Conservation (phyloP, 2,329 filamentous ascomycete genomes). For the Paecilomyces sp. region DNA sequence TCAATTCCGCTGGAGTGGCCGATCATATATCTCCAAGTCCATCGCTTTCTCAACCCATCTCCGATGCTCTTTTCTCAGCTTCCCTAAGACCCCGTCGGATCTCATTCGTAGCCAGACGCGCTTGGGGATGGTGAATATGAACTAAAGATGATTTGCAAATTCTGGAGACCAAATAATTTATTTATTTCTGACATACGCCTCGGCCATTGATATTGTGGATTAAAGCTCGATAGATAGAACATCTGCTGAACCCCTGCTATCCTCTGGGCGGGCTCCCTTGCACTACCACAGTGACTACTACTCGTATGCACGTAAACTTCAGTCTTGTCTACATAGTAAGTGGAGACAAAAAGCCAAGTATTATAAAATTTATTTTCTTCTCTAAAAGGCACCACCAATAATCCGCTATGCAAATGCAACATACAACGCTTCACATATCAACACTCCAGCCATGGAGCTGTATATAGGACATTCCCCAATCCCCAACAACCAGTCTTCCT, state of each 20-base stretch:
- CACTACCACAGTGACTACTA: no score
- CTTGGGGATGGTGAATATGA: neutral
- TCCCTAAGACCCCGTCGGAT: constrained; percentile 1
- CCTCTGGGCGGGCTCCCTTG: no score
- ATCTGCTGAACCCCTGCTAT: neutral
- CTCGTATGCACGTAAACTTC: no score
- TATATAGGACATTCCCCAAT: neutral
- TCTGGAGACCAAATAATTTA: neutral
- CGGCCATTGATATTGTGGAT: neutral
- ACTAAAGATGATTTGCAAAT: neutral
- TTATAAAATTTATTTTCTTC: no score
- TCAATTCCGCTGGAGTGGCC: neutral
- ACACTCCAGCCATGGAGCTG: neutral
- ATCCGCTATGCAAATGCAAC: neutral
- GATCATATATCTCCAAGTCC: neutral
- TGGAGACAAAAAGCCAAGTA: no score
- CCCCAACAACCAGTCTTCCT: neutral
- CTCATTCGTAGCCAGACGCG: constrained; percentile 6
- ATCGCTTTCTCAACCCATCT: constrained; percentile 1
- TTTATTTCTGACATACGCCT: neutral
- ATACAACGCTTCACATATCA: neutral
- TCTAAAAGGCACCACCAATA: neutral
- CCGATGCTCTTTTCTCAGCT: neutral
- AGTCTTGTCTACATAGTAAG: no score
- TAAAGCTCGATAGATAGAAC: neutral